A percentile compares a stretch with the other conserved stretches of the same genome.
Evolutionary conservation across 345 rosid genomes (phyloP).

Genomic region (Boechera divaricarpa): DNA sequence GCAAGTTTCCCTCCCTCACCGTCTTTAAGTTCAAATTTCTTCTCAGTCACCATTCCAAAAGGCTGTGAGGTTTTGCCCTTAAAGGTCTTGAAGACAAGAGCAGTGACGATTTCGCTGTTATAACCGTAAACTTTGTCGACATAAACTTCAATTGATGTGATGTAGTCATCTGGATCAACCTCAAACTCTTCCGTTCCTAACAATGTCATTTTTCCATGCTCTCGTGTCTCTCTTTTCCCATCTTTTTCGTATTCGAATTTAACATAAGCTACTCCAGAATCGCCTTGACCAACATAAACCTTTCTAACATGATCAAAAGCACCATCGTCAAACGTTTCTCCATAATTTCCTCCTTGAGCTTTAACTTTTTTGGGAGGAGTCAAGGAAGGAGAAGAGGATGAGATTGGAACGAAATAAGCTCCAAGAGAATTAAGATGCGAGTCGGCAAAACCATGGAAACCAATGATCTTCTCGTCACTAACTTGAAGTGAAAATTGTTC

Average conservation of each 20-base stretch:
- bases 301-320: background rate
- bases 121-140: background rate
- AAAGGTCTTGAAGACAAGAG: conserved; percentile 14
- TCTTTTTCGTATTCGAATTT: background rate
- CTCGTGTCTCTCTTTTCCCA: background rate
- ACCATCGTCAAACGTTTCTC: conserved; percentile 27
- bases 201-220: background rate
- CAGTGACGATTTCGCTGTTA: background rate
- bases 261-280: background rate
- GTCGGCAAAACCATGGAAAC: conserved; percentile 37
- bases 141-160: conserved; percentile 4
- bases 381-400: conserved; percentile 7
- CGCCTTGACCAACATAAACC: conserved; percentile 8
- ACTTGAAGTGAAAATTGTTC: conserved; percentile 26
- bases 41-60: conserved; percentile 4
- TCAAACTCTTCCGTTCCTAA: conserved; percentile 1
- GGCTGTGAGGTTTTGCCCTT: conserved; percentile 15
- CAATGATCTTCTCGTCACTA: conserved; percentile 39
- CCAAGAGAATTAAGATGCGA: conserved; percentile 35
- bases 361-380: background rate
- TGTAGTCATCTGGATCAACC: conserved; percentile 14
- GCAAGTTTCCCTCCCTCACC: conserved; percentile 13
- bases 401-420: conserved; percentile 32
- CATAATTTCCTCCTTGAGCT: conserved; percentile 22
- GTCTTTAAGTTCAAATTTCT: background rate